These are phyloP conservation scores for Picea sitchensis DNA, from an alignment of 75 land plant species.

Conservation along the genomic window DNA sequence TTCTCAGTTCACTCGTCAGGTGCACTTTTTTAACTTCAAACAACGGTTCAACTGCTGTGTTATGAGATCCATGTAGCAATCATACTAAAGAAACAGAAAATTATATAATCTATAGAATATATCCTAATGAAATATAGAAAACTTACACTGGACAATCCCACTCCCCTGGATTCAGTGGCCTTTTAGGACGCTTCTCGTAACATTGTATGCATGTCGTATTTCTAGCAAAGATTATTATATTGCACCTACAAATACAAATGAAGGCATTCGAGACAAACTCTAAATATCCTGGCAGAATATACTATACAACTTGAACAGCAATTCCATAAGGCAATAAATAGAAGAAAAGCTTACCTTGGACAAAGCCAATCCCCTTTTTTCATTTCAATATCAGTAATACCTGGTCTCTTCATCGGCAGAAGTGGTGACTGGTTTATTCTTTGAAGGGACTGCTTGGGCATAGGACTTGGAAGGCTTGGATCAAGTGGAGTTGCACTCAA, in stretches of 20 bases:
- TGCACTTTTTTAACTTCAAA: not conserved
- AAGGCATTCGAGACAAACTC: not conserved
- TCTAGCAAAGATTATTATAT: conserved; percentile 66
- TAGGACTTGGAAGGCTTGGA: conserved; percentile 45
- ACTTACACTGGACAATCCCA: conserved; percentile 83
- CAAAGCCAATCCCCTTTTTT: conserved; percentile 81
- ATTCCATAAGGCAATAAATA: conserved; percentile 8
- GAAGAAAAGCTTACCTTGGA: conserved; percentile 45
- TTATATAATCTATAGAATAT: not conserved
- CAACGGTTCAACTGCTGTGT: not conserved
- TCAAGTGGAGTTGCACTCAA: conserved; percentile 55
- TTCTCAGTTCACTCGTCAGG: conserved; percentile 1
- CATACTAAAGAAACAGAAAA: not conserved
- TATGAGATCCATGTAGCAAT: not conserved
- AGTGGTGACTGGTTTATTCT: conserved; percentile 7
- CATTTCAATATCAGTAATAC: conserved; percentile 30
- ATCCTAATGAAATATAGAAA: not conserved
- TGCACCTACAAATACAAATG: conserved; percentile 46
- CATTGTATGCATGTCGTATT: conserved; percentile 63
- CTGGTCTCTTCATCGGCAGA: not conserved
- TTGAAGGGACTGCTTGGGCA: conserved; percentile 8
- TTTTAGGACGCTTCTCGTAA: conserved; percentile 38
- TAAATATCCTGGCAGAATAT: not conserved
- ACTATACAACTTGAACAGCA: not conserved
- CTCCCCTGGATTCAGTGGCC: conserved; percentile 57